Base-by-base conservation (phyloP, 2,329 filamentous ascomycete species). In the Ilyonectria destructans region DNA sequence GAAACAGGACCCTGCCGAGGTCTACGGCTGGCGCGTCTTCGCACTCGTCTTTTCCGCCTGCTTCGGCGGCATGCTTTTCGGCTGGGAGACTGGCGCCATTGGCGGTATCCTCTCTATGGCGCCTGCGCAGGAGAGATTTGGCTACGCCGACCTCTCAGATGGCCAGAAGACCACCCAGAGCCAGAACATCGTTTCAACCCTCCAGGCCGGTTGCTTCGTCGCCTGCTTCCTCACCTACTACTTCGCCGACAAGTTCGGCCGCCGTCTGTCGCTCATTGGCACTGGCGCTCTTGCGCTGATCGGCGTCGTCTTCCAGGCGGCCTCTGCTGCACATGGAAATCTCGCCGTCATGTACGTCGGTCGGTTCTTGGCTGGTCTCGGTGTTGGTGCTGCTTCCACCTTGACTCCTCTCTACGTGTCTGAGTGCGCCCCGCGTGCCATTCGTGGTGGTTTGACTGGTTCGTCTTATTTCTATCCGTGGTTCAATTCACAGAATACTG, bases 1-100 rank as follows among this genome's bases (percentile, higher is more conserved):
- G 87, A 89, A 86, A 75, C 80, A 82, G 48, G 90, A 92, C 64
- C 90, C 90, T n/a, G 84, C 85, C 19, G 86, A 91, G 77, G 89
- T 92, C 67, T 92, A 92, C 80, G 89, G 89, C 74, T 92, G 90
- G 90, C 86, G 90, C 65, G 89, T 90, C 29, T 90, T 90, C 71
- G 85, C 85, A 62, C 83, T 91, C 73, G 89, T 88, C 52, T 89
- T 85, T 76, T 89, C 88, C 43, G 83, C 89, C 48, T 92, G 90
- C 78, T 92, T 91, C 69, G 91, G 91, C 68, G 91, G 90, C 57
- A 83, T 83, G 81, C 77, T 83, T 29, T 83, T 83, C 62, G 82
- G 82, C 33, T 83, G 81, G 81, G 81, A 83, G 75, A 90, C 89
- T 21, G 90, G 90, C 59, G 90, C 90, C 69, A 91, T 92, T 69